A percentile compares a stretch with the other conserved stretches of the same genome.
Conservation (phyloP, 2,329 filamentous ascomycete genomes). For the Corynespora cassiicola region DNA sequence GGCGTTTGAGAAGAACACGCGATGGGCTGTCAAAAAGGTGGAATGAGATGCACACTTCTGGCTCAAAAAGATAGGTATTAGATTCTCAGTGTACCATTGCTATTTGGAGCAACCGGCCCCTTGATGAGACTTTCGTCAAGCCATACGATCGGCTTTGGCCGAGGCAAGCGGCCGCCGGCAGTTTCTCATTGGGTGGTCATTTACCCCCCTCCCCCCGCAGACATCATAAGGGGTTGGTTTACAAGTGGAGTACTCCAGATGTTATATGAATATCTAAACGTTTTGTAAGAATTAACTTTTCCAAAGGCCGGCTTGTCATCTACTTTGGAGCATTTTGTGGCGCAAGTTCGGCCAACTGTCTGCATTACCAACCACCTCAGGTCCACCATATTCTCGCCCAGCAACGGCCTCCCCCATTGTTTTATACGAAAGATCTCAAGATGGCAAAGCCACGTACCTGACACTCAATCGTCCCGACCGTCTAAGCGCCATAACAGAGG, state of each 20-base stretch:
- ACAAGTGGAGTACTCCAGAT: conserved; percentile 3
- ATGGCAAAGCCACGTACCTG: no score
- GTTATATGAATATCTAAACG: conserved; percentile 3
- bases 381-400: no score
- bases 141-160: background rate
- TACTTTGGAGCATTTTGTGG: background rate
- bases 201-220: no score
- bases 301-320: no score
- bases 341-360: background rate
- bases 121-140: background rate
- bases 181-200: background rate
- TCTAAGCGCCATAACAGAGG: no score
- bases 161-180: conserved; percentile 2
- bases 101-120: background rate
- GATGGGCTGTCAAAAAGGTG: conserved; percentile 14
- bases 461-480: no score
- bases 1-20: conserved; percentile 34
- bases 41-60: conserved; percentile 1
- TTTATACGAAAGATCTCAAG: no score
- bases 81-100: background rate
- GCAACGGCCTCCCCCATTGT: no score
- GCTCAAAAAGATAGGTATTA: conserved; percentile 5
- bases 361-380: background rate
- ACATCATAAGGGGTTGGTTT: no score
- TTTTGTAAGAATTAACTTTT: conserved; percentile 8